phyloP scores from a whole-genome alignment of 805 yeast genomes.

The Ogataea nitratoaversa region DNA sequence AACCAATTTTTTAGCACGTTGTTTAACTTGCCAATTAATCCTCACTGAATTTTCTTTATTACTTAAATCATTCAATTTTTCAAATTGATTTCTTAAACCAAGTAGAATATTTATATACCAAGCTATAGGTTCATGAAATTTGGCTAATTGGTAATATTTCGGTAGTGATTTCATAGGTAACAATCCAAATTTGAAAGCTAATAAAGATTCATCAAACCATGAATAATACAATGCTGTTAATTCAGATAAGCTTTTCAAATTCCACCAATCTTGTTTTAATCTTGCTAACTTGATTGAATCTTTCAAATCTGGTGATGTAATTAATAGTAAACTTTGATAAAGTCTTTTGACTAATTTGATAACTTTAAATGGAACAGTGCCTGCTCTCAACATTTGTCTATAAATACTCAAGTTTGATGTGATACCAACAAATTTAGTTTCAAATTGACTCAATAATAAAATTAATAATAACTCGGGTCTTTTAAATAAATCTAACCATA shows the following conservation, averaged over 20 bases:
- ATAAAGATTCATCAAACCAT: constrained; percentile 56
- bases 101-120: constrained; percentile 67
- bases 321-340: constrained; percentile 13
- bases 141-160: constrained; percentile 35
- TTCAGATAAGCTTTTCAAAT: constrained; percentile 46
- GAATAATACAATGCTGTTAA: constrained; percentile 58
- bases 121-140: constrained; percentile 57
- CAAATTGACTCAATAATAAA: constrained; percentile 37
- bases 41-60: constrained; percentile 49
- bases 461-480: constrained; percentile 29
- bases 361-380: constrained; percentile 61
- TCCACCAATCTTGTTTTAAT: constrained; percentile 33
- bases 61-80: constrained; percentile 36
- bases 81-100: constrained; percentile 49
- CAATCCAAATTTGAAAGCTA: constrained; percentile 52
- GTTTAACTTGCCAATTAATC: constrained; percentile 59
- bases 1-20: constrained; percentile 38
- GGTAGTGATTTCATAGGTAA: constrained; percentile 30
- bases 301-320: constrained; percentile 11
- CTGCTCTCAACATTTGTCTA: constrained; percentile 67
- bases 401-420: constrained; percentile 48
- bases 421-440: constrained; percentile 38
- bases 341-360: constrained; percentile 35
- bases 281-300: constrained; percentile 16
- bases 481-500: constrained; percentile 22